Base-by-base conservation (phyloP, 139 green algal genomes). In the Haematococcus lacustris region DNA sequence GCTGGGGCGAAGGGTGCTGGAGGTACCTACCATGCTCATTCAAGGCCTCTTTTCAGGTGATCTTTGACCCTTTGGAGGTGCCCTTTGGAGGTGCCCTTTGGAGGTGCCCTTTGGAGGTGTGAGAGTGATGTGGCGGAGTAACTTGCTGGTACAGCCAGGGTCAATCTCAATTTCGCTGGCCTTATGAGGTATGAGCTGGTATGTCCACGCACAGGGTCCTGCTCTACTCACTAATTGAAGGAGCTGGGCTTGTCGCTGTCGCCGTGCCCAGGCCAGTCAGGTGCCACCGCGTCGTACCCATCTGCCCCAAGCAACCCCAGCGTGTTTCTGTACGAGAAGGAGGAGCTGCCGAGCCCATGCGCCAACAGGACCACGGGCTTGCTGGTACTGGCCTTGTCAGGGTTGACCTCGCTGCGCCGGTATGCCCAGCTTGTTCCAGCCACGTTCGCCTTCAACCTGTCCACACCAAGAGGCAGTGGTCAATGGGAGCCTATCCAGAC, bases 191-290 rank as follows among this genome's bases (percentile, higher is more conserved):
- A n/a, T n/a, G n/a, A n/a, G n/a, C n/a, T n/a, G n/a, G n/a, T n/a
- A n/a, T n/a, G n/a, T n/a, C n/a, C n/a, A n/a, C n/a, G n/a, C n/a
- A n/a, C n/a, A n/a, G n/a, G n/a, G n/a, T n/a, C n/a, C n/a, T n/a
- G n/a, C n/a, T n/a, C n/a, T n/a, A 72, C 67, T 63, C 43, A 72
- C 67, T 72, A 72, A 43, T 61, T 33, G 32, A 72, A 72, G 34
- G 17, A 50, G 41, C 74, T 60, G n/a, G 86, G 80, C 75, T 92
- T 91, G 74, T 78, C 78, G 65, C 50, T 81, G 69, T 78, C 76
- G 4, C 89, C 89, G 69, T 94, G 88, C 6, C 89, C 89, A 2
- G 78, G 51, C 80, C 80, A 93, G 80, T 94, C 89, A n/a, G 85
- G 81, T 0, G 88, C 89, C 38, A 87, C 69, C 0, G 80, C 82